Evolutionary conservation across 2,329 filamentous ascomycete species (phyloP), one percentile per base, ranked within the genome.

Genomic region (Pseudogymnoascus sp.): DNA sequence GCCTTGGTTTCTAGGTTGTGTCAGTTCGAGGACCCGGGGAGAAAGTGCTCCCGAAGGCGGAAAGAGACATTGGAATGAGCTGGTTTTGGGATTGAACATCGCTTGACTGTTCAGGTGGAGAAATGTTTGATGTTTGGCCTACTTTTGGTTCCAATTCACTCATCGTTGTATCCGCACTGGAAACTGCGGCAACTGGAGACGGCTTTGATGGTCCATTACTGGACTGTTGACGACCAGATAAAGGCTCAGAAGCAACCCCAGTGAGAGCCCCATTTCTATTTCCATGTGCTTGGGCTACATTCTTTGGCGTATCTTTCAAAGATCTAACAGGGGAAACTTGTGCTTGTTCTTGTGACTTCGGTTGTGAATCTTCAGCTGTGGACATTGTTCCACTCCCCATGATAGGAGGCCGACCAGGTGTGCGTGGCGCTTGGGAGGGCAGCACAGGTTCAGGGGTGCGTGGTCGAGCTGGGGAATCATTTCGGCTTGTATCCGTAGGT

Each of bases 381-480:
- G n/a, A 54, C 26, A 33, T 54, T 33, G 44, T 54, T 6, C 44
- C 44, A 54, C 44, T 54, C 33, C 44, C 44, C 44, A 54, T 33
- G 26, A 54, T 54, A 33, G 44, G 44, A 54, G 44, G 44, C n/a
- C 44, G 44, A 54, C 29, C 26, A 6, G 29, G 44, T 5, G 44
- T 33, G n/a, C 29, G 44, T 31, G 24, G 44, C 24, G 44, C n/a
- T 15, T 31, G 44, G 10, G 44, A 21, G 44, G 44, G 13, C 13
- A 15, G n/a, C 10, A 3, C 9, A 26, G 26, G n/a, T 15, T 13
- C n/a, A 7, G 26, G 44, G 26, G 44, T 15, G 11, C 8, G 26
- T 9, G 4, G 26, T 17, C 26, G 44, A 31, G 26, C 10, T 31
- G 26, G 8, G 8, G n/a, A 54, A 33, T 33, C 26, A 54, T 33